Evolutionary conservation across 2,329 filamentous ascomycete species (phyloP), one percentile per base, ranked within the genome.

Genomic region (Talaromyces amestolkiae): DNA sequence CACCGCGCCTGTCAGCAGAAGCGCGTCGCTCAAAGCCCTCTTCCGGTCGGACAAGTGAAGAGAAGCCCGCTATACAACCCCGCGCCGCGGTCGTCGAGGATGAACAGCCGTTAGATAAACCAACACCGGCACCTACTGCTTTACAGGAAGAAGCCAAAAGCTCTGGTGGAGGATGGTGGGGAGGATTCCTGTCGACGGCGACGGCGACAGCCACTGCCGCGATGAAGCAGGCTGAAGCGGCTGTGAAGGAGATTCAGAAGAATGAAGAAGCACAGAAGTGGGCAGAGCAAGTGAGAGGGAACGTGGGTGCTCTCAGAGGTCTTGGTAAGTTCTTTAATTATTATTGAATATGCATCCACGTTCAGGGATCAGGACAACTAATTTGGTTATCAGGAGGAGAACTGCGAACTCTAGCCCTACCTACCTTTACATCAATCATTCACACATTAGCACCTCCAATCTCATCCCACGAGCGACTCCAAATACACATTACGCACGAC

Each of bases 401-500:
- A 75, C 84, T 97, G 68, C 89, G 89, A 72, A 89, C 90, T 72
- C 90, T 92, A 72, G 95, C 95, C 65, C 84, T 99, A 37, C 95
- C 95, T 35, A 97, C 95, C 54, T 97, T 99, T 76, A 94, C 93
- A 75, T 92, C 93, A 74, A 90, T 99, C 73, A 87, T 99, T 68
- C 92, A 98, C 78, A 97, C 93, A 31, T 89, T 99, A 69, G 95
- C 95, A 0, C 95, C 95, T 54, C 95, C 95, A 11, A 99, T 99
- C 74, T 93, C 93, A 64, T 95, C 94, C 9, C 95, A 99, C 80
- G 95, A 99, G 80, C 91, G 94, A 59, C 90, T 99, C 8, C 91
- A 96, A 73, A 98, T 99, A 72, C 95, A 99, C 81, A 96, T 95
- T 69, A 97, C 94, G 9, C 95, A 99, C 82, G 95, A 98, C 77